Conservation (phyloP, 768 basidiomycete genomes). For the Clitopilus passeckerianus region DNA sequence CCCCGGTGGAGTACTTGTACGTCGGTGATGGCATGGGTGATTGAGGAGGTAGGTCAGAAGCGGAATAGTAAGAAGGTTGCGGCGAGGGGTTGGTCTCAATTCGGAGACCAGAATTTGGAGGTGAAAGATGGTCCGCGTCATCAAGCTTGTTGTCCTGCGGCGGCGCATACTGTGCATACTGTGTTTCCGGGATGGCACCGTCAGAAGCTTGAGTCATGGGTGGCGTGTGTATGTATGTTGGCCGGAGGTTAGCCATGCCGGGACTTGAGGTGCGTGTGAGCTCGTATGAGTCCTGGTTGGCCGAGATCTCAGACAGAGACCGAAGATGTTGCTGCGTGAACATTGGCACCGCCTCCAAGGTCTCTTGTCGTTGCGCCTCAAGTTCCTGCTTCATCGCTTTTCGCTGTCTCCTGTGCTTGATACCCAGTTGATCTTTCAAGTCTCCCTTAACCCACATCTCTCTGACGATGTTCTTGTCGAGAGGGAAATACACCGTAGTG, state of each 20-base stretch:
- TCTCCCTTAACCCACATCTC: slow-evolving; percentile 88
- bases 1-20: slow-evolving; percentile 41
- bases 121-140: slow-evolving; percentile 20
- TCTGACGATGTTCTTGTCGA: slow-evolving; percentile 87
- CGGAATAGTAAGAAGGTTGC: slow-evolving; percentile 64
- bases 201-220: slow-evolving; percentile 29
- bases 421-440: slow-evolving; percentile 76
- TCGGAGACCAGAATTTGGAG: slow-evolving; percentile 16
- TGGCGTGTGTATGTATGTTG: slow-evolving; percentile 42
- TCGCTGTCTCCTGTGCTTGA: slow-evolving; percentile 55
- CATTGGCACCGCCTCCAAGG: slow-evolving; percentile 68
- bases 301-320: slow-evolving; percentile 59
- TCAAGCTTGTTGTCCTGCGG: slow-evolving; percentile 3
- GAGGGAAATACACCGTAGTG: slow-evolving; percentile 64
- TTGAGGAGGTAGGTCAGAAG: slow-evolving; percentile 56
- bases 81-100: slow-evolving; percentile 26
- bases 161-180: slow-evolving; percentile 17
- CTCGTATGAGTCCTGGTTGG: slow-evolving; percentile 39
- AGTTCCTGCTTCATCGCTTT: slow-evolving; percentile 25
- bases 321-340: slow-evolving; percentile 59
- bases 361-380: slow-evolving; percentile 10
- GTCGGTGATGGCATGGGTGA: slow-evolving; percentile 55
- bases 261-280: slow-evolving; percentile 30
- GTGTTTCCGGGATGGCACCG: slow-evolving; percentile 19
- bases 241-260: slow-evolving; percentile 33